Evolutionary conservation across 108 stramenopile species (phyloP).

Genomic region (Parietichytrium sp.): DNA sequence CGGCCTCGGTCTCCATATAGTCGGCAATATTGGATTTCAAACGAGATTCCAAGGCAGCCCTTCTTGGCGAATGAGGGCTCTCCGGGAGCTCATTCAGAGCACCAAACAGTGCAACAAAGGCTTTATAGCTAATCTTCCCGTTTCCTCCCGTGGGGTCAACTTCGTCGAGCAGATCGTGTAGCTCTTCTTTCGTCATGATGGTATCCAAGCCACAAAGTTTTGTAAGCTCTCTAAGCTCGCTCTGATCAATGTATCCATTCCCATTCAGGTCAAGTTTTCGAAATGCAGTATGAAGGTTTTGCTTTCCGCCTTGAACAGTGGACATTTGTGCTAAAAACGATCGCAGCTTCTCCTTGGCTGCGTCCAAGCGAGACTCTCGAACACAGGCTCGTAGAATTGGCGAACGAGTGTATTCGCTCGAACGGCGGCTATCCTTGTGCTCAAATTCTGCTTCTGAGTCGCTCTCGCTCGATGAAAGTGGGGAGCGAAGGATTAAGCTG

Average conservation of each 20-base stretch:
- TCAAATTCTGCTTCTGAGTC: not conserved
- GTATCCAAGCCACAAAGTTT: not conserved
- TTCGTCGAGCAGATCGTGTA: not conserved
- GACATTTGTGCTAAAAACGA: not conserved
- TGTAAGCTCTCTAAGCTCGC: not conserved
- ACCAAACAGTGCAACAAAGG: not conserved
- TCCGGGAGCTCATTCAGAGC: not conserved
- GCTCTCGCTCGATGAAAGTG: not conserved
- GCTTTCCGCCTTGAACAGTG: not conserved
- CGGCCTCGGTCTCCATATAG: too few species aligned
- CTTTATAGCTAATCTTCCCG: not conserved
- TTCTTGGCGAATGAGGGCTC: not conserved
- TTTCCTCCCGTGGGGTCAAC: not conserved
- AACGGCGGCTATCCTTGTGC: not conserved
- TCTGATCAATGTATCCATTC: not conserved
- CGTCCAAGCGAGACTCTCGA: not conserved
- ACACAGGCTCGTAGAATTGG: too few species aligned
- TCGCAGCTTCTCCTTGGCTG: not conserved
- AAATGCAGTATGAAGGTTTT: not conserved
- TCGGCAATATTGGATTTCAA: too few species aligned
- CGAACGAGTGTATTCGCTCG: not conserved
- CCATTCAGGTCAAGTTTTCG: not conserved
- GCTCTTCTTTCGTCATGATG: not conserved
- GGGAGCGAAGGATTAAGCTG: not conserved
- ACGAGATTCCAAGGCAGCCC: not conserved